Evolutionary conservation across 306 rosid species (phyloP), one percentile per base, ranked within the genome.

Genomic region (Quercus glauca): DNA sequence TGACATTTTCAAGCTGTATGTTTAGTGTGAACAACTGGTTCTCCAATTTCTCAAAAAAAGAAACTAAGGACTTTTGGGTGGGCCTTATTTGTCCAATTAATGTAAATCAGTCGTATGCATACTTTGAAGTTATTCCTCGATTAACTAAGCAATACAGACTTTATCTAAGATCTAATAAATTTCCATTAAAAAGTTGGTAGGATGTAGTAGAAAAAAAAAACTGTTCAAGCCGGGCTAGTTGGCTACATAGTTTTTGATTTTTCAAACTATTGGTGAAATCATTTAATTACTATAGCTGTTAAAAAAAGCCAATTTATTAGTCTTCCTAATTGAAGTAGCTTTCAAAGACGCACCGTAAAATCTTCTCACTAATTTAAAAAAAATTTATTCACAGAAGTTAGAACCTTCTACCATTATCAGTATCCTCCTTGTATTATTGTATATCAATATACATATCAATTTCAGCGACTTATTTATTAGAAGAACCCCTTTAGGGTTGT

Each of bases 1-100:
- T 56, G 80, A 73, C 59, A 12, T 82, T 76, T 82, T 83, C 88
- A 82, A 82, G 86, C 86, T 84, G 86, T 79, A 51, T 33, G 74
- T 79, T 73, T 28, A 71, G 17, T 13, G 5, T 49, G 53, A 3
- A 49, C 17, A 3, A 49, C 53, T 49, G 53, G 53, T 49, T 10
- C 69, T 60, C 55, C 73, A 31, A 25, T 78, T n/a, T n/a, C n/a
- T n/a, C n/a, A n/a, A n/a, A n/a, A n/a, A n/a, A 71, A 21, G 7
- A 52, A 67, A 61, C 26, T 26, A 10, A 20, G 69, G 28, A 20
- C 69, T 29, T 68, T 52, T 23, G 37, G 19, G 76, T 61, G 21
- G 76, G 75, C 17, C 71, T 63, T 63, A 69, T 41, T 73, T 37
- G 73, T 51, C 77, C 71, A 60, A 25, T 70, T 61, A 55, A 45